Conservation (phyloP, 2,329 filamentous ascomycete species). For the Rutstroemia sp. region DNA sequence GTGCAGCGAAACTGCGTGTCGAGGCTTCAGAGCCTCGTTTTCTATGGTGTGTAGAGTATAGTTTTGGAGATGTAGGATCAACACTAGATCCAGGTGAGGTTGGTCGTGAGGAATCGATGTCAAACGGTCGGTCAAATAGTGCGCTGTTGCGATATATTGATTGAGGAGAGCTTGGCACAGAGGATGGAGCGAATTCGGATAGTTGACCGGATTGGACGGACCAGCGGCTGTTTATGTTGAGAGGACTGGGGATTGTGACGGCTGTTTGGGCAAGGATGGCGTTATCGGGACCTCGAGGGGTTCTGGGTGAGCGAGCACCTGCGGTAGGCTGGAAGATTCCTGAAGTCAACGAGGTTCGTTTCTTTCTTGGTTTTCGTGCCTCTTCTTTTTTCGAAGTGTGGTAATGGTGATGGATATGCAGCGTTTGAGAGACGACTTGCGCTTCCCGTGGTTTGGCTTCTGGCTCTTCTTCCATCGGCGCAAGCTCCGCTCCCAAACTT, state of each 20-base stretch:
- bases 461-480: conserved; percentile 35
- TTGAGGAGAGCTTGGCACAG: conserved; percentile 72
- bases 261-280: conserved; percentile 36
- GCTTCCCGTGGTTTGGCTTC: conserved; percentile 15
- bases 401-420: conserved; percentile 94
- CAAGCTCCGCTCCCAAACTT: conserved; percentile 67
- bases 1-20: conserved; percentile 36
- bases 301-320: conserved; percentile 34
- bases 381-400: conserved; percentile 62
- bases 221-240: conserved; percentile 50
- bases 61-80: conserved; percentile 57
- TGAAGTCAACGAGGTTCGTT: conserved; percentile 56
- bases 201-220: conserved; percentile 53
- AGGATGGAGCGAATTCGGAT: conserved; percentile 61
- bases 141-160: conserved; percentile 66
- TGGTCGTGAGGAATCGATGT: conserved; percentile 62
- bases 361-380: conserved; percentile 60
- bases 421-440: conserved; percentile 53
- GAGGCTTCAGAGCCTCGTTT: conserved; percentile 53
- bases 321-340: conserved; percentile 52
- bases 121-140: conserved; percentile 65
- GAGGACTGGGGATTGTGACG: conserved; percentile 44
- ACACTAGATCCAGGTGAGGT: conserved; percentile 75
- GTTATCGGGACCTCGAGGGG: conserved; percentile 27
- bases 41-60: conserved; percentile 44